These are phyloP conservation scores for Xylariaceae sp. DNA, from an alignment of 2,329 filamentous ascomycete species.

Conservation along the genomic window DNA sequence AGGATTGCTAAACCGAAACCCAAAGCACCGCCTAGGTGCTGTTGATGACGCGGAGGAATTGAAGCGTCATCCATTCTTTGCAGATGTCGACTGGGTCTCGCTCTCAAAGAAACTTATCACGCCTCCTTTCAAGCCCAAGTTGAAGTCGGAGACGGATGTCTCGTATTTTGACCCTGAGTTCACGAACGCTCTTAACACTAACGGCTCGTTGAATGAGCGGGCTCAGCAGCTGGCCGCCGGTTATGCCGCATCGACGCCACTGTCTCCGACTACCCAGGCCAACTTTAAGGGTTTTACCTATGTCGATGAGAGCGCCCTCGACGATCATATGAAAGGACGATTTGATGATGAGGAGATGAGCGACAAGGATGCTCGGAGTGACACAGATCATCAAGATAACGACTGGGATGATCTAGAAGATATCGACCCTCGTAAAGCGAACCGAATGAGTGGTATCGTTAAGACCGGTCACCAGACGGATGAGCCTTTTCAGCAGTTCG, in stretches of 20 bases:
- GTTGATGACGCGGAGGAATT: conserved; percentile 91
- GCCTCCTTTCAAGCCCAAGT: conserved; percentile 95
- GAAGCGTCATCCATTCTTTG: conserved; percentile 93
- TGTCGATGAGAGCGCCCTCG: conserved; percentile 95
- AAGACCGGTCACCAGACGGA: conserved; percentile 59
- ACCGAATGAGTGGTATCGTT: conserved; percentile 70
- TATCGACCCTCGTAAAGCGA: conserved; percentile 57
- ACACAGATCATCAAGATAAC: conserved; percentile 56
- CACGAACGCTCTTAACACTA: conserved; percentile 88
- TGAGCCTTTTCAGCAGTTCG: conserved; percentile 69
- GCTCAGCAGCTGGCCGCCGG: conserved; percentile 86
- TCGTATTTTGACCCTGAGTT: conserved; percentile 99
- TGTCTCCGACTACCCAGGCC: conserved; percentile 94
- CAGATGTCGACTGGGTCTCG: conserved; percentile 90
- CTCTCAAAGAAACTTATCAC: conserved; percentile 90
- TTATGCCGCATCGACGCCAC: conserved; percentile 85
- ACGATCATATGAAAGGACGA: conserved; percentile 74
- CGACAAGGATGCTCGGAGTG: conserved; percentile 53
- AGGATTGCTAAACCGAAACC: conserved; percentile 94
- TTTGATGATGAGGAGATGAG: conserved; percentile 67
- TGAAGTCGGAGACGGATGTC: conserved; percentile 94
- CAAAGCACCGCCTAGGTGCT: conserved; percentile 91
- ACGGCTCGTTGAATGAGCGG: conserved; percentile 87
- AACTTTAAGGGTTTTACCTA: conserved; percentile 99
- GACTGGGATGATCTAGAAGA: conserved; percentile 68